These are phyloP conservation scores for Pholiota conissans DNA, from an alignment of 768 basidiomycete species.

Conservation along the genomic window DNA sequence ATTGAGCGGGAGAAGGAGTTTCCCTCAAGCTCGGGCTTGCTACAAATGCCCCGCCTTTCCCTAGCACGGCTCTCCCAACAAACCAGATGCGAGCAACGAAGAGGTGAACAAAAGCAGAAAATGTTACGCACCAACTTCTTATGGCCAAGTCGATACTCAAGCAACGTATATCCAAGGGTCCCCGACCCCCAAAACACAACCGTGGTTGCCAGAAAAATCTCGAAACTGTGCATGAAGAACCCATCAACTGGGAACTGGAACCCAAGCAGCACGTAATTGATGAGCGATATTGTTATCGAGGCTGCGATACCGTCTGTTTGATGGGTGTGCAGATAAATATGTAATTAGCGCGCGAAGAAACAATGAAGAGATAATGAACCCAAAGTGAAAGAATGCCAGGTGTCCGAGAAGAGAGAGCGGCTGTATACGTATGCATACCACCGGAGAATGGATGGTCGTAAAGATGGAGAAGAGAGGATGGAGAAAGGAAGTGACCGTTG, in stretches of 20 bases:
- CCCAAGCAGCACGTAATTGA: constrained; percentile 78
- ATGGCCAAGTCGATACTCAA: constrained; percentile 72
- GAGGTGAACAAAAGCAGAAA: not conserved
- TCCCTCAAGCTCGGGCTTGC: not conserved
- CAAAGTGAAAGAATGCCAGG: not conserved
- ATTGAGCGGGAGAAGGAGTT: not conserved
- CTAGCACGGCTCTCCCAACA: not conserved
- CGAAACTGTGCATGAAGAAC: constrained; percentile 78
- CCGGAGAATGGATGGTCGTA: too few species aligned
- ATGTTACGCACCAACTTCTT: constrained; percentile 46
- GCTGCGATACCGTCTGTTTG: constrained; percentile 64
- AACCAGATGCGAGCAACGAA: not conserved
- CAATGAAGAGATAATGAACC: not conserved
- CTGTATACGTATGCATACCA: too few species aligned
- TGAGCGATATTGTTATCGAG: constrained; percentile 60
- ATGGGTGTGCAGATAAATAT: not conserved
- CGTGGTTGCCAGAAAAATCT: constrained; percentile 76
- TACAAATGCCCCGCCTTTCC: too few species aligned
- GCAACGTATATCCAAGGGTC: constrained; percentile 66
- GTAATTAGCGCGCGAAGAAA: not conserved
- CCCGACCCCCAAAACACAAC: constrained; percentile 80
- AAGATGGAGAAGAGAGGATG: too few species aligned
- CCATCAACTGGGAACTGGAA: constrained; percentile 73
- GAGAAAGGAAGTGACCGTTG: constrained; percentile 2
- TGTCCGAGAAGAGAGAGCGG: not conserved